Conservation (phyloP, 192 early-diverging fungal species). For the Backusella tarrabulga region DNA sequence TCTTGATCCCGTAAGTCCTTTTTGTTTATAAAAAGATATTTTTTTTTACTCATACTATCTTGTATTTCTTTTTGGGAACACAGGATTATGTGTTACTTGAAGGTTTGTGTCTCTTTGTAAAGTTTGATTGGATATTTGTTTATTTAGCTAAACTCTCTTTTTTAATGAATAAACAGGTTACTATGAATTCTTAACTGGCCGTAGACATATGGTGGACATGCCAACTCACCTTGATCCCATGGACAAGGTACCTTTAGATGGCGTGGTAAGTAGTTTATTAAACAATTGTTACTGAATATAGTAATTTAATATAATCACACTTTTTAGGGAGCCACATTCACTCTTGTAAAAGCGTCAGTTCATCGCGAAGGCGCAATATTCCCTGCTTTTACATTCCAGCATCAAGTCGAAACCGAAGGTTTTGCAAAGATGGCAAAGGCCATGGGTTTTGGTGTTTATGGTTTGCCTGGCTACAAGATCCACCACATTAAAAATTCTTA, state of each 20-base stretch:
- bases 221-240: slow-evolving; percentile 23
- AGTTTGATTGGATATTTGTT: neutral
- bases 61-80: slow-evolving; percentile 1
- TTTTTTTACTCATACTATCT: slow-evolving; percentile 7
- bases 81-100: slow-evolving; percentile 31
- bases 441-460: slow-evolving; percentile 53
- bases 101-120: slow-evolving; percentile 14
- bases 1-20: slow-evolving; percentile 23
- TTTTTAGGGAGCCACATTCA: slow-evolving; percentile 50
- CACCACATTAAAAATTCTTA: slow-evolving; percentile 41
- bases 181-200: slow-evolving; percentile 30
- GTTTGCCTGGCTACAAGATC: slow-evolving; percentile 52
- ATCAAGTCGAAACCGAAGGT: slow-evolving; percentile 60
- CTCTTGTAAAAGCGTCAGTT: slow-evolving; percentile 52
- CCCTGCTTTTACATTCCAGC: slow-evolving; percentile 53
- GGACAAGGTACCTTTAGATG: slow-evolving; percentile 51
- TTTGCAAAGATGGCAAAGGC: slow-evolving; percentile 63
- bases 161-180: slow-evolving; percentile 22
- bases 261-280: slow-evolving; percentile 37
- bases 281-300: neutral
- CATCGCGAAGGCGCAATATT: slow-evolving; percentile 59
- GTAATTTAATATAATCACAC: neutral
- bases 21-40: neutral
- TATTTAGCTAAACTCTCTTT: neutral
- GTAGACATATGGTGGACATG: slow-evolving; percentile 32